phyloP scores from a whole-genome alignment of 2,329 filamentous ascomycete species.

The Chrysoporthe austroafricana region DNA sequence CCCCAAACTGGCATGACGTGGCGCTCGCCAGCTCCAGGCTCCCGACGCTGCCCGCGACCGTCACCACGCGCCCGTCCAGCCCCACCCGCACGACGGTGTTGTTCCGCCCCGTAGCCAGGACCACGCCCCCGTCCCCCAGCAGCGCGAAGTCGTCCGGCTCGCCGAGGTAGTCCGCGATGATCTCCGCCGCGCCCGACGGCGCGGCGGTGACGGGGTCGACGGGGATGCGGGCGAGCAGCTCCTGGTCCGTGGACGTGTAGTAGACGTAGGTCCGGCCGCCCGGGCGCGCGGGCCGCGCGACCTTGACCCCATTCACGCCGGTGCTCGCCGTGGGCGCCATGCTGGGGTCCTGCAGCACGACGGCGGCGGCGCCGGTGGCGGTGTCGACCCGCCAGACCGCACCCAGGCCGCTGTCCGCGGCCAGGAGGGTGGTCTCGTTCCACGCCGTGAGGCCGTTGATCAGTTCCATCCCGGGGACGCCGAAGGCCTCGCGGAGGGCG shows the following conservation, averaged over 20 bases:
- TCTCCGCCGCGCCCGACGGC: background rate
- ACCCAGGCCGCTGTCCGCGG: conserved; percentile 7
- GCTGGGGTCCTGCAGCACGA: conserved; percentile 7
- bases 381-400: conserved; percentile 8
- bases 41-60: conserved; percentile 6
- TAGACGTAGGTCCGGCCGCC: conserved; percentile 9
- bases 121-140: background rate
- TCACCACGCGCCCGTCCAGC: background rate
- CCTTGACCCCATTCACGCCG: conserved; percentile 17
- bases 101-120: conserved; percentile 5
- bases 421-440: conserved; percentile 10
- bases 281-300: background rate
- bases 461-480: conserved; percentile 8
- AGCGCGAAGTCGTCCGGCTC: conserved; percentile 16
- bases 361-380: background rate
- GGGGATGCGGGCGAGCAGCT: conserved; percentile 11
- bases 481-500: background rate
- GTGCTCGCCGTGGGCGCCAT: background rate
- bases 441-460: conserved; percentile 11
- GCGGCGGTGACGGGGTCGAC: conserved; percentile 5
- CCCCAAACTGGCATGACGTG: conserved; percentile 14
- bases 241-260: conserved; percentile 18
- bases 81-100: conserved; percentile 12
- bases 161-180: conserved; percentile 1
- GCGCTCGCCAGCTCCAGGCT: conserved; percentile 2